Evolutionary conservation across 345 rosid genomes (phyloP).

Genomic region (Sonneratia alba): DNA sequence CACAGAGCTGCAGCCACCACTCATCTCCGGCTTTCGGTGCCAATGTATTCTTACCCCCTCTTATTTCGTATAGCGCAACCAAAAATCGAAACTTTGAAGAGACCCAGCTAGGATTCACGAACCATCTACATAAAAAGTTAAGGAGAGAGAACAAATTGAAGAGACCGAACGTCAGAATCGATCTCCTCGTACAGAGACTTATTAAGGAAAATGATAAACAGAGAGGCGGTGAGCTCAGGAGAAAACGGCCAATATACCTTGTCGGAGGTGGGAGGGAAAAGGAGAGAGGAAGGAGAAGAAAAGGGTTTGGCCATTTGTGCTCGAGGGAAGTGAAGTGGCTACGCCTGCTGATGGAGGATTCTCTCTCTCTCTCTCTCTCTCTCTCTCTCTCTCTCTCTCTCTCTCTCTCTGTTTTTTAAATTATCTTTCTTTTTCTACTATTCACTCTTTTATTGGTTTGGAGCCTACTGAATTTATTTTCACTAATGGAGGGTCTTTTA

Average conservation of each 20-base stretch:
- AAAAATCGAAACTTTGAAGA: neutral
- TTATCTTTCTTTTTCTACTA: neutral
- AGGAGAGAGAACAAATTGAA: neutral
- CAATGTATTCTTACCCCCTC: neutral
- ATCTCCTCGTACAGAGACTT: neutral
- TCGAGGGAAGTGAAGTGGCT: neutral
- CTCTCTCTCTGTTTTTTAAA: neutral
- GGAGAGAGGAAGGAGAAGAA: neutral
- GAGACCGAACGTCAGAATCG: neutral
- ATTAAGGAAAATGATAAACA: neutral
- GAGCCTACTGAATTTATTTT: neutral
- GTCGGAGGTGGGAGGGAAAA: neutral
- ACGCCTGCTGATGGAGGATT: neutral
- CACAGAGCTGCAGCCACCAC: conserved; percentile 10
- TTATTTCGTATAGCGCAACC: neutral
- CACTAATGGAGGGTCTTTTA: neutral
- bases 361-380: no score
- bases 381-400: neutral
- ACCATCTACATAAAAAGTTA: neutral
- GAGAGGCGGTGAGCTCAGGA: neutral
- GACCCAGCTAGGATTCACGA: neutral
- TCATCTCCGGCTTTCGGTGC: conserved; percentile 14
- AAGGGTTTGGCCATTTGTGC: conserved; percentile 9
- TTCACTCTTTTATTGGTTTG: neutral
- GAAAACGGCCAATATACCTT: neutral